Conservation (phyloP, 768 basidiomycete genomes). For the Podaxis carcinomalis region DNA sequence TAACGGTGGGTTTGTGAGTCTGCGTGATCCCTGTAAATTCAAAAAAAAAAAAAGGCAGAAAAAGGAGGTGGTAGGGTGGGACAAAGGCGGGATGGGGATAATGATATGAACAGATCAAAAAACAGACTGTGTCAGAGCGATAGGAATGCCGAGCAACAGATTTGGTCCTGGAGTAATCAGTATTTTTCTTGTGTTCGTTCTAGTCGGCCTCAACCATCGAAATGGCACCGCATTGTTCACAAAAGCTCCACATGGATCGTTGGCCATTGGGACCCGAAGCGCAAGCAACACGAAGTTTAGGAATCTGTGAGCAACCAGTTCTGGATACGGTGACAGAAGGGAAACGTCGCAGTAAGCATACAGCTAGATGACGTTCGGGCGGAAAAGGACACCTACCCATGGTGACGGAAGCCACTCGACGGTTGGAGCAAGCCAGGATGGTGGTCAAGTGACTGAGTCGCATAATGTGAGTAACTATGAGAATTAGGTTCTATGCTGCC, state of each 20-base stretch:
- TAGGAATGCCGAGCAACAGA: background rate
- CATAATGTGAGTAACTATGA: constrained; percentile 37
- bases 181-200: constrained; percentile 16
- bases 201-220: constrained; percentile 81
- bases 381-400: constrained; percentile 50
- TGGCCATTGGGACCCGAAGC: constrained; percentile 64
- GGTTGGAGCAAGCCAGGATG: constrained; percentile 67
- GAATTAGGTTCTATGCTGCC: constrained; percentile 46
- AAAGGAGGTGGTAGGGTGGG: background rate
- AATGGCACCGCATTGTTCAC: constrained; percentile 85
- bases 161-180: constrained; percentile 1
- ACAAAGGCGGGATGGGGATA: constrained; percentile 6
- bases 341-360: background rate
- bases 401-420: constrained; percentile 53
- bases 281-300: constrained; percentile 78
- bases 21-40: background rate
- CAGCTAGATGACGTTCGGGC: constrained; percentile 6
- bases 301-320: constrained; percentile 71
- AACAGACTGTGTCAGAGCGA: background rate
- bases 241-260: constrained; percentile 84
- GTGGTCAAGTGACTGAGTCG: constrained; percentile 29
- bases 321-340: constrained; percentile 27
- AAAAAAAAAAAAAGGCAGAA: background rate
- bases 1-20: background rate
- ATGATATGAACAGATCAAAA: constrained; percentile 5